These are phyloP conservation scores for Coprinellus micaceus DNA, from an alignment of 768 basidiomycete genomes.

Conservation along the genomic window DNA sequence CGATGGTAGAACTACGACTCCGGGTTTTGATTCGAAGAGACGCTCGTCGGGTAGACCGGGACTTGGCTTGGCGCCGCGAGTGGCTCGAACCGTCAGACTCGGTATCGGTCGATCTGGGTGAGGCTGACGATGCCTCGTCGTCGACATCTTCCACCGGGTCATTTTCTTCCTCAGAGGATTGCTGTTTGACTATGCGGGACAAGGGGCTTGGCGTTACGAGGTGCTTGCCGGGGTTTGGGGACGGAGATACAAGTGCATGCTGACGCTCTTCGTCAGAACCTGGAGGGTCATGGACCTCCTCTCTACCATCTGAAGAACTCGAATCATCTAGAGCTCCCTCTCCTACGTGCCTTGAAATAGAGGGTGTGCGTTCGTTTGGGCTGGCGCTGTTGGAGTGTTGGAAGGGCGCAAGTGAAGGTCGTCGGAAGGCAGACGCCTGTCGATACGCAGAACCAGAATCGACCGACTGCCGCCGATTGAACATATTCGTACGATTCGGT, in stretches of 20 bases:
- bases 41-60: constrained; percentile 30
- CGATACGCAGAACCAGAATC: constrained; percentile 28
- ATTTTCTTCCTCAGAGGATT: constrained; percentile 51
- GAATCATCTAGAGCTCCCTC: constrained; percentile 79
- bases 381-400: constrained; percentile 31
- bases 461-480: constrained; percentile 34
- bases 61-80: constrained; percentile 24
- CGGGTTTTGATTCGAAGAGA: constrained; percentile 38
- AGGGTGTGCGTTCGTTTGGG: constrained; percentile 33
- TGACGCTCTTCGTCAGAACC: constrained; percentile 29
- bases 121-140: constrained; percentile 52
- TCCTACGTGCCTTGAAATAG: constrained; percentile 61
- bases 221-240: constrained; percentile 23
- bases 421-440: constrained; percentile 35
- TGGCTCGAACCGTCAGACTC: constrained; percentile 46
- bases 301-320: constrained; percentile 50
- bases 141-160: constrained; percentile 47
- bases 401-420: constrained; percentile 39
- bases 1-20: constrained; percentile 68
- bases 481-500: constrained; percentile 36
- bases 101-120: constrained; percentile 63
- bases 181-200: constrained; percentile 51
- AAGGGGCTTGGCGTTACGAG: constrained; percentile 61
- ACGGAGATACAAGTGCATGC: constrained; percentile 32
- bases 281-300: constrained; percentile 28